Evolutionary conservation across 2,329 filamentous ascomycete species (phyloP), one percentile per base, ranked within the genome.

Genomic region (Clarireedia paspali): DNA sequence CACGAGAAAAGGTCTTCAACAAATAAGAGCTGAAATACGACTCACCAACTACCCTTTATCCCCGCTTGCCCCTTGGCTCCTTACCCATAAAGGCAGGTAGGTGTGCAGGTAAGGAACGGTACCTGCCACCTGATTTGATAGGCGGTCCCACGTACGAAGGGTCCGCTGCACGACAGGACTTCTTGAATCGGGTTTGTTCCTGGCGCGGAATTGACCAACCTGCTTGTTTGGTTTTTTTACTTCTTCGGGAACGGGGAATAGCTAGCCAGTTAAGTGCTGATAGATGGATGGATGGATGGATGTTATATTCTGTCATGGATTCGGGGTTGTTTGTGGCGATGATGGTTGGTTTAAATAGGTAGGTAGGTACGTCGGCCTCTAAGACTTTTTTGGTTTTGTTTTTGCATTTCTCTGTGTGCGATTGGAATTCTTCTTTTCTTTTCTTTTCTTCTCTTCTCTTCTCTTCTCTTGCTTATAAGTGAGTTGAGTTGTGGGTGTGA

Each of bases 81-180:
- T 49, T 54, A 23, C 51, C 45, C 5, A 27, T 15, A 49, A 54
- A 49, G 51, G 51, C 24, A 54, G 51, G 51, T 53, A 20, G 20
- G 20, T 20, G 20, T 20, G 20, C 20, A 20, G 20, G 23, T 30
- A 2, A 39, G 14, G 7, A 34, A 12, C 6, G 15, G 39, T 4
- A 14, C 23, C 17, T 14, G 23, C 42, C 42, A 46, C n/a, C 34
- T 34, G 10, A 54, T 17, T 26, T 36, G 39, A 39, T 24, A 24
- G 40, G 20, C 48, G 45, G 44, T 20, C 51, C 51, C 51, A 54
- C 51, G 51, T 54, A 45, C 30, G 46, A 47, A 44, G 51, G 51
- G 51, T 34, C 30, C 40, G n/a, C 27, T 52, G 27, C 50, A 27
- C 23, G 38, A 42, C 39, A 42, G 15, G 39, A 20, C 17, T 42